phyloP scores from a whole-genome alignment of 805 yeast genomes.

The Naumovozyma baii region DNA sequence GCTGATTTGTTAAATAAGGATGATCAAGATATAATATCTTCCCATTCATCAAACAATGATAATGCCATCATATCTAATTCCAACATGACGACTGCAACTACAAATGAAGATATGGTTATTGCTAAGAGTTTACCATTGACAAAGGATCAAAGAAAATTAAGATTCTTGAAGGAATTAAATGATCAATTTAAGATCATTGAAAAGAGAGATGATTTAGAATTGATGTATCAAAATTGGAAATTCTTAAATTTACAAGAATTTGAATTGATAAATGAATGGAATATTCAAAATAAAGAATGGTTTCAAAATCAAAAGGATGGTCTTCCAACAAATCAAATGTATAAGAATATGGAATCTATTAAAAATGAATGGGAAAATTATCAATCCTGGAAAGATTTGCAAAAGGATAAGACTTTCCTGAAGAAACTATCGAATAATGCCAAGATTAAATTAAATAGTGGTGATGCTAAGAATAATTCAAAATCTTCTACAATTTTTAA shows the following conservation, averaged over 20 bases:
- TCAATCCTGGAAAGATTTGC: slow-evolving; percentile 1
- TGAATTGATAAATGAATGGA: slow-evolving; percentile 30
- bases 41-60: neutral
- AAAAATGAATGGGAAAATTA: slow-evolving; percentile 22
- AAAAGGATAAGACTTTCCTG: neutral
- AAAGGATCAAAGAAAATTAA: slow-evolving; percentile 3
- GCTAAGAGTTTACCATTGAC: too few species aligned
- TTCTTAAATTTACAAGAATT: slow-evolving; percentile 29
- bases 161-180: slow-evolving; percentile 13
- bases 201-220: slow-evolving; percentile 19
- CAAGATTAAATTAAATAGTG: too few species aligned
- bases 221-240: slow-evolving; percentile 28
- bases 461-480: too few species aligned
- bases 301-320: too few species aligned
- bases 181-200: slow-evolving; percentile 14
- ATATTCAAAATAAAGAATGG: slow-evolving; percentile 23
- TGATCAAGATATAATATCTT: slow-evolving; percentile 11
- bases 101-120: too few species aligned
- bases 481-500: neutral
- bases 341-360: slow-evolving; percentile 14
- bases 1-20: slow-evolving; percentile 25
- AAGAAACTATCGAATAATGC: neutral
- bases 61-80: neutral
- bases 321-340: slow-evolving; percentile 7
- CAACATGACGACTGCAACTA: neutral